phyloP scores from a whole-genome alignment of 2,329 filamentous ascomycete genomes.

The Aspergillus sp. region DNA sequence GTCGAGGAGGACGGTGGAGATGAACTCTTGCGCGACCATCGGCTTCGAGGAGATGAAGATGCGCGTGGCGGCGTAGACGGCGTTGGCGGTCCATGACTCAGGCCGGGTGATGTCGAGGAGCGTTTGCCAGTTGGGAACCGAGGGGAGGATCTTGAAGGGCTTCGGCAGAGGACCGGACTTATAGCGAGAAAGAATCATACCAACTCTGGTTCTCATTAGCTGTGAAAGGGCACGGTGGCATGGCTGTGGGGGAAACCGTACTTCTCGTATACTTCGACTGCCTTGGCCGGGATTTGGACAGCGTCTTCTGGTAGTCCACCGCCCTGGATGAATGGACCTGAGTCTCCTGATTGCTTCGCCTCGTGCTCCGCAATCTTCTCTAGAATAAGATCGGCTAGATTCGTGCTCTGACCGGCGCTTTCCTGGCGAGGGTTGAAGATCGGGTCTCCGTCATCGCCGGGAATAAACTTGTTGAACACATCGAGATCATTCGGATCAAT shows the following conservation, averaged over 20 bases:
- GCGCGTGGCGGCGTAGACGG: constrained; percentile 82
- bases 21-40: constrained; percentile 74
- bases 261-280: constrained; percentile 92
- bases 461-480: constrained; percentile 87
- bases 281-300: constrained; percentile 82
- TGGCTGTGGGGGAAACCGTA: constrained; percentile 35
- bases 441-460: constrained; percentile 67
- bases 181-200: constrained; percentile 83
- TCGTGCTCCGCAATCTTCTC: constrained; percentile 93
- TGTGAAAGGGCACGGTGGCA: background rate
- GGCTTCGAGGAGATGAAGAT: constrained; percentile 89
- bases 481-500: constrained; percentile 86
- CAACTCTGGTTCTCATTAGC: constrained; percentile 57
- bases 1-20: constrained; percentile 82
- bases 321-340: constrained; percentile 45
- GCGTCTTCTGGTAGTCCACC: constrained; percentile 69
- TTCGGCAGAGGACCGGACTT: constrained; percentile 96
- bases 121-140: constrained; percentile 87
- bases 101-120: constrained; percentile 82
- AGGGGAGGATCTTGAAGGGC: constrained; percentile 94
- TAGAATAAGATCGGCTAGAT: constrained; percentile 88
- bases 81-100: constrained; percentile 73
- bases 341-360: constrained; percentile 56
- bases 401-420: constrained; percentile 60
- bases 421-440: constrained; percentile 60